Evolutionary conservation across 176 grass and related monocot species (phyloP).

Genomic region (Luzula sylvatica): DNA sequence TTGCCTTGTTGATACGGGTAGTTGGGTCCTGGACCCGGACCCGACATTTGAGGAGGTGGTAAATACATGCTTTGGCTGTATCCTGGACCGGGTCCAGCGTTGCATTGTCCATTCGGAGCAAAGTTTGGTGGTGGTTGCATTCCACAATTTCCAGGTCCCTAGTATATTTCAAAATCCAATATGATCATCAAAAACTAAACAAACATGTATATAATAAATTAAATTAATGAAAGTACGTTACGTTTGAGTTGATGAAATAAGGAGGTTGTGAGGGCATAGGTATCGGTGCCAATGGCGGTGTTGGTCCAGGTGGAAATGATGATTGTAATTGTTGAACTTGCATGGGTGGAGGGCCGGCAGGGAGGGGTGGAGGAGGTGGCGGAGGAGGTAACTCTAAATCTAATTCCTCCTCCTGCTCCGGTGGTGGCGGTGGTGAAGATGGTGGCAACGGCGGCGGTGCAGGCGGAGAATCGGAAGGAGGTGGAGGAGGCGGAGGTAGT

Average conservation of each 20-base stretch:
- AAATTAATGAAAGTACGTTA: slow-evolving; percentile 31
- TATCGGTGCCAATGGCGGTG: slow-evolving; percentile 26
- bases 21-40: slow-evolving; percentile 4
- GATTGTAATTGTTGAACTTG: slow-evolving; percentile 2
- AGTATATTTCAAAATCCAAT: neutral
- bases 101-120: slow-evolving; percentile 13
- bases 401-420: slow-evolving; percentile 26
- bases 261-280: slow-evolving; percentile 21
- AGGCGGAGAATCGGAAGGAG: slow-evolving; percentile 57
- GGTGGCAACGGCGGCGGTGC: slow-evolving; percentile 44
- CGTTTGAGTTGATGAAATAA: slow-evolving; percentile 34
- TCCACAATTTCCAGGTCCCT: slow-evolving; percentile 19
- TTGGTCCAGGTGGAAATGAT: slow-evolving; percentile 38
- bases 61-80: slow-evolving; percentile 21
- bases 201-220: slow-evolving; percentile 16
- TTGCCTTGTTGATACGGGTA: slow-evolving; percentile 11
- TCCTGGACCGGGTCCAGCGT: slow-evolving; percentile 6
- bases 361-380: slow-evolving; percentile 48
- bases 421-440: slow-evolving; percentile 50
- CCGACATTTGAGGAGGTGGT: slow-evolving; percentile 15
- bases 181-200: neutral
- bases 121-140: slow-evolving; percentile 15
- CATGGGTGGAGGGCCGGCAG: slow-evolving; percentile 20
- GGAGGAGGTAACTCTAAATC: slow-evolving; percentile 55
- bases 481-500: slow-evolving; percentile 46